These are phyloP conservation scores for Eragrostis tef DNA, from an alignment of 202 grass and related monocot species.

Conservation along the genomic window DNA sequence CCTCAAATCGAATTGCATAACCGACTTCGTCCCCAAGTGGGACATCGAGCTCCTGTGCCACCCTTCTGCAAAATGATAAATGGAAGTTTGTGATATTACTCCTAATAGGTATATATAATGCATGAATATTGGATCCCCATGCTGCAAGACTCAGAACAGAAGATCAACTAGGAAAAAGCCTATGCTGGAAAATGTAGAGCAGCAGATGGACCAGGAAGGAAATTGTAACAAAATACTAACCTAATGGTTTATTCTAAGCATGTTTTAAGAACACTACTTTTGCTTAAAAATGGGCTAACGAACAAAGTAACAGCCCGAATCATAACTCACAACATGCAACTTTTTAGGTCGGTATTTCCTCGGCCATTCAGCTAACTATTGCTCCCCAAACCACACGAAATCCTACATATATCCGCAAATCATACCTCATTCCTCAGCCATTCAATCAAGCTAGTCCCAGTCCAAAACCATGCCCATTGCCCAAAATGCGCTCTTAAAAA, in stretches of 20 bases:
- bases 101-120: not conserved
- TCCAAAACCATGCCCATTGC: constrained; percentile 7
- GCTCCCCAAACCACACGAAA: not conserved
- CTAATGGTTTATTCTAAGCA: constrained; percentile 1
- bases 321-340: not conserved
- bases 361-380: not conserved
- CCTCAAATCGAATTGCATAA: constrained; percentile 95
- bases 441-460: not conserved
- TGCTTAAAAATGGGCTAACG: not conserved
- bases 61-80: constrained; percentile 67
- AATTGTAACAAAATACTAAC: not conserved
- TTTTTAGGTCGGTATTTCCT: not conserved
- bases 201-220: not conserved
- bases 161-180: not conserved
- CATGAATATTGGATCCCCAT: not conserved
- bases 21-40: constrained; percentile 86
- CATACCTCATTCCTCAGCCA: not conserved
- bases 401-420: not conserved
- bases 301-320: not conserved
- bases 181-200: constrained; percentile 4
- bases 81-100: constrained; percentile 17
- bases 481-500: not conserved
- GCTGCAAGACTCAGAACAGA: not conserved
- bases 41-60: constrained; percentile 84
- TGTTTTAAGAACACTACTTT: not conserved